Percentiles rank a stretch among this genome's conserved stretches.
Conservation (phyloP, 306 rosid genomes). For the Gastrolobium villosum region DNA sequence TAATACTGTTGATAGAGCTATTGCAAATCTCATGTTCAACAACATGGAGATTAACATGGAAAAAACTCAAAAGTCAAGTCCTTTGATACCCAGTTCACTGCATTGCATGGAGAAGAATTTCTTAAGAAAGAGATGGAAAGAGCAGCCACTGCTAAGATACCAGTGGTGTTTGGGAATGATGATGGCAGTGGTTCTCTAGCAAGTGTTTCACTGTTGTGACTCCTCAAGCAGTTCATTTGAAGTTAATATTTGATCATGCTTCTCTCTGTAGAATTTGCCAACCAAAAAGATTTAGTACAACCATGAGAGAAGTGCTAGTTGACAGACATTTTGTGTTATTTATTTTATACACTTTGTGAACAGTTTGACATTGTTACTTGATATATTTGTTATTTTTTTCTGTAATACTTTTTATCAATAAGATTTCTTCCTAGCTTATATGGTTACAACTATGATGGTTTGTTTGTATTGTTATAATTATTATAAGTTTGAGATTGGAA, state of each 20-base stretch:
- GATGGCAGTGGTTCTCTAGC: slow-evolving; percentile 63
- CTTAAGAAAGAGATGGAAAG: slow-evolving; percentile 95
- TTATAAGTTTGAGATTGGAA: too few relatives aligned
- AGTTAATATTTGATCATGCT: slow-evolving; percentile 42
- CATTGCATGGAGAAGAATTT: slow-evolving; percentile 83
- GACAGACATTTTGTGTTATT: too few relatives aligned
- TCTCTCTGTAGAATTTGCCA: slow-evolving; percentile 39
- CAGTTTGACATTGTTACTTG: too few relatives aligned
- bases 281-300: slow-evolving; percentile 50
- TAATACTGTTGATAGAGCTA: slow-evolving; percentile 66
- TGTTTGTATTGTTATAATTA: too few relatives aligned
- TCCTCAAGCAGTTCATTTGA: slow-evolving; percentile 57
- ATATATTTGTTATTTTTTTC: too few relatives aligned
- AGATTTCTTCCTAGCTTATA: too few relatives aligned
- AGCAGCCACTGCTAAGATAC: slow-evolving; percentile 76
- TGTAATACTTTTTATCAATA: too few relatives aligned
- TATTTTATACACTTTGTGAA: too few relatives aligned
- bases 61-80: slow-evolving; percentile 63
- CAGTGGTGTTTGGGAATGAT: slow-evolving; percentile 60
- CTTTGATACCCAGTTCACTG: slow-evolving; percentile 81
- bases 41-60: slow-evolving; percentile 43
- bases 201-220: slow-evolving; percentile 59
- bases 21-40: slow-evolving; percentile 72
- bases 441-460: too few relatives aligned
- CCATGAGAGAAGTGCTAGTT: slow-evolving; percentile 46